phyloP scores from a whole-genome alignment of 2,329 filamentous ascomycete species.

The Xylariaceae sp. region DNA sequence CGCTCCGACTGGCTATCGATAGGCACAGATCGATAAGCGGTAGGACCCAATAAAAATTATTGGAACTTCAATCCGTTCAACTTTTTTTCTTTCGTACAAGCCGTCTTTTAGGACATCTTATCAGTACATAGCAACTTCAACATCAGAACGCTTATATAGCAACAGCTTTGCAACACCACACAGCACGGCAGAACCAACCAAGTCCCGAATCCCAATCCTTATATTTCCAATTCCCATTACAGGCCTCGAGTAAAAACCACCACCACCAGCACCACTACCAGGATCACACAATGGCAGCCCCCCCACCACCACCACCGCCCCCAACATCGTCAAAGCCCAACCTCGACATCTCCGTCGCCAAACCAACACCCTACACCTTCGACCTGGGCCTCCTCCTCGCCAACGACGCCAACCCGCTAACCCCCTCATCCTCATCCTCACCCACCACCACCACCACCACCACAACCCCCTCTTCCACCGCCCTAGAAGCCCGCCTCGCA shows the following conservation, averaged over 20 bases:
- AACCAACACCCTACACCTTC: conserved; percentile 38
- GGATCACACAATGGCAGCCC: conserved; percentile 26
- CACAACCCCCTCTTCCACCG: conserved; percentile 48
- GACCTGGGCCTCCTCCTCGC: conserved; percentile 73
- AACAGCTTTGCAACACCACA: background rate
- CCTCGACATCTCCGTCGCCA: conserved; percentile 35
- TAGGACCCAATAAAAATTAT: conserved; percentile 22
- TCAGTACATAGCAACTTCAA: background rate
- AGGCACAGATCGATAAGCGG: conserved; percentile 10
- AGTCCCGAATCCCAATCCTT: background rate
- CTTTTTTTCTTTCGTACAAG: conserved; percentile 1
- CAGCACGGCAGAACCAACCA: background rate
- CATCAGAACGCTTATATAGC: background rate
- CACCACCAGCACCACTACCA: background rate
- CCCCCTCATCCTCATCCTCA: conserved; percentile 31
- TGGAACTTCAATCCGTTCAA: background rate
- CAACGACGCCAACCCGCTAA: conserved; percentile 78
- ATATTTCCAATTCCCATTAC: no score
- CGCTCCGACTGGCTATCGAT: conserved; percentile 31
- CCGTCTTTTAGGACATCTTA: background rate
- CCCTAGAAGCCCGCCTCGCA: conserved; percentile 70
- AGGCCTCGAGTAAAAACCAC: no score
- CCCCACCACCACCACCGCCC: no score
- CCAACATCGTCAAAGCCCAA: conserved; percentile 29
- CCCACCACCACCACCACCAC: conserved; percentile 62